Conservation (phyloP, 495 filamentous ascomycete genomes). For the Hypoxylon lienhwacheense region DNA sequence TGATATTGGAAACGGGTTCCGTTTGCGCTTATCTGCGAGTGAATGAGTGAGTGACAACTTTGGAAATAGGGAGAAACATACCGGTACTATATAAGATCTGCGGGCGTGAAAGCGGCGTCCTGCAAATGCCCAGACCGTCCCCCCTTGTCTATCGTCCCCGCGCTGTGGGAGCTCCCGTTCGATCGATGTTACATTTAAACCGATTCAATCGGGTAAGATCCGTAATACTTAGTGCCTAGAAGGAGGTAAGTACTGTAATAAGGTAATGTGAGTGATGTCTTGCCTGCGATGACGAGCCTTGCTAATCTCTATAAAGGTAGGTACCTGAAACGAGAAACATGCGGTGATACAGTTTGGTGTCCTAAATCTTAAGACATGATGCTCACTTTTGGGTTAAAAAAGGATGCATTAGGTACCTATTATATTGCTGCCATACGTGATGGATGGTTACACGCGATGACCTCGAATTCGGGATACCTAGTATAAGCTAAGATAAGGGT, state of each 20-base stretch:
- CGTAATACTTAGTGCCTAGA: too few relatives aligned
- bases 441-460: constrained; percentile 5
- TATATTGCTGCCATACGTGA: not conserved
- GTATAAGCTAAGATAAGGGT: constrained; percentile 4
- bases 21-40: constrained; percentile 15
- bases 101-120: constrained; percentile 5
- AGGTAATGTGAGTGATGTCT: constrained; percentile 24
- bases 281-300: constrained; percentile 11
- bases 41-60: constrained; percentile 1
- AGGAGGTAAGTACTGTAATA: too few relatives aligned
- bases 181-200: constrained; percentile 15
- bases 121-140: constrained; percentile 1
- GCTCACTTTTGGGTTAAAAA: constrained; percentile 3
- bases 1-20: constrained; percentile 5
- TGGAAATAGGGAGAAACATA: constrained; percentile 1
- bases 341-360: not conserved
- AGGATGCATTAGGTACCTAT: not conserved
- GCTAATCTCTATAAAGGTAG: constrained; percentile 11
- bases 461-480: not conserved
- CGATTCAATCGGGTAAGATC: constrained; percentile 16
- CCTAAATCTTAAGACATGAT: constrained; percentile 6
- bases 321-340: constrained; percentile 18
- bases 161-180: constrained; percentile 21
- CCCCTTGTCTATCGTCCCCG: constrained; percentile 12
- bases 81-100: too few relatives aligned